Evolutionary conservation across 2,329 filamentous ascomycete genomes (phyloP).

Genomic region (Aureobasidium sp.): DNA sequence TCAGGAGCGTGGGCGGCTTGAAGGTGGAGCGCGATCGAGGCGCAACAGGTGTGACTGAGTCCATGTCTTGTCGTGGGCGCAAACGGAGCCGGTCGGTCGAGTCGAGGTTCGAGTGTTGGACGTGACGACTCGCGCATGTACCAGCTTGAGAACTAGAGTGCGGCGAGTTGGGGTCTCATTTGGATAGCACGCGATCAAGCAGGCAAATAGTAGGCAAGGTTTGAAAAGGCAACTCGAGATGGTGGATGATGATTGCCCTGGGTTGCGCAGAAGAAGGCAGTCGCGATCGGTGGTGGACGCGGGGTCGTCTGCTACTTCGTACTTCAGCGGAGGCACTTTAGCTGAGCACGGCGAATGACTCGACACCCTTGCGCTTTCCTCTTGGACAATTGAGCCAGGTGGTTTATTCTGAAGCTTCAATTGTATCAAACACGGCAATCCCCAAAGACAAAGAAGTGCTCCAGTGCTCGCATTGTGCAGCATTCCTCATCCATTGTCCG

Average conservation of each 20-base stretch:
- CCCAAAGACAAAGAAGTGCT: background rate
- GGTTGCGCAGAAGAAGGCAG: background rate
- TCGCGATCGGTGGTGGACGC: background rate
- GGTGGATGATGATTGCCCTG: background rate
- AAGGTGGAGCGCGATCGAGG: conserved; percentile 25
- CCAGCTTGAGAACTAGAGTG: background rate
- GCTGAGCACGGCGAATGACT: background rate
- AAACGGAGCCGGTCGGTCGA: background rate
- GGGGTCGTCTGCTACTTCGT: background rate
- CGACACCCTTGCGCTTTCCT: background rate
- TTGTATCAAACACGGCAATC: background rate
- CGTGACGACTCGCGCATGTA: background rate
- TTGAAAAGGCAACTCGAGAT: background rate
- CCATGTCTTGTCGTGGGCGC: conserved; percentile 8
- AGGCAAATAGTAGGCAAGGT: background rate
- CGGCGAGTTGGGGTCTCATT: background rate
- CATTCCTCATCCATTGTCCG: background rate
- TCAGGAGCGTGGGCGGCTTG: conserved; percentile 21
- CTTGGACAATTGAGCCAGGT: background rate
- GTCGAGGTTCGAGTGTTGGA: background rate
- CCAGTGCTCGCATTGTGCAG: background rate
- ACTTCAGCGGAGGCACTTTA: background rate
- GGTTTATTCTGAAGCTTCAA: background rate
- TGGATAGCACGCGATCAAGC: background rate
- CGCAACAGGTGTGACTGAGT: conserved; percentile 22